These are phyloP conservation scores for Tilletia caries DNA, from an alignment of 1,284 basidiomycete genomes.

Conservation along the genomic window DNA sequence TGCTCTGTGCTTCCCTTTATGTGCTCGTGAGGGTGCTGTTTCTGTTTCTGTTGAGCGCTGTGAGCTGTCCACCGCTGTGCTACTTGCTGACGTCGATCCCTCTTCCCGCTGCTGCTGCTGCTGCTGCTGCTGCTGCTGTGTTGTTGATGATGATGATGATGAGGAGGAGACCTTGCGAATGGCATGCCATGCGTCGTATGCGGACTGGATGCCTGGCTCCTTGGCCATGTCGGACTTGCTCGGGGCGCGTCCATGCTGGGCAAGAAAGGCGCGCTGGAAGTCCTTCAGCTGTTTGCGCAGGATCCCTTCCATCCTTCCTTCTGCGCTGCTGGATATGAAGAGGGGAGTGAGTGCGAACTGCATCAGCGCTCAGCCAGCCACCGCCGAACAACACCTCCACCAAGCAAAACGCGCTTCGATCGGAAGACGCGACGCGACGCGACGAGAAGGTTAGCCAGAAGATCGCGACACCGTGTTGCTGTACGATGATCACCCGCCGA, in stretches of 20 bases:
- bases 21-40: too few species aligned
- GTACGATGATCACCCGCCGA: not conserved
- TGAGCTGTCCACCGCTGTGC: too few species aligned
- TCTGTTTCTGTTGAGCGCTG: too few species aligned
- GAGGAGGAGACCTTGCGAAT: conserved; percentile 14
- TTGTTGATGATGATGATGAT: too few species aligned
- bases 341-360: too few species aligned
- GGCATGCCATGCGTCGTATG: conserved; percentile 43
- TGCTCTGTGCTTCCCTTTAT: too few species aligned
- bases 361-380: too few species aligned
- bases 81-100: too few species aligned
- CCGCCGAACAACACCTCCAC: too few species aligned
- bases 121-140: not conserved
- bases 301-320: conserved; percentile 26
- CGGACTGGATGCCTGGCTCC: conserved; percentile 31
- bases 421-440: conserved; percentile 6
- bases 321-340: too few species aligned
- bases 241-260: conserved; percentile 38
- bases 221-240: conserved; percentile 40
- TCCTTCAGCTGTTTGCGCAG: conserved; percentile 34
- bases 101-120: not conserved
- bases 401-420: too few species aligned
- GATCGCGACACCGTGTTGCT: conserved; percentile 4
- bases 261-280: conserved; percentile 31
- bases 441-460: too few species aligned